Percentiles rank a stretch among this genome's conserved stretches.
Conservation (phyloP, 176 grass and related monocot species). For the Pharus latifolius region DNA sequence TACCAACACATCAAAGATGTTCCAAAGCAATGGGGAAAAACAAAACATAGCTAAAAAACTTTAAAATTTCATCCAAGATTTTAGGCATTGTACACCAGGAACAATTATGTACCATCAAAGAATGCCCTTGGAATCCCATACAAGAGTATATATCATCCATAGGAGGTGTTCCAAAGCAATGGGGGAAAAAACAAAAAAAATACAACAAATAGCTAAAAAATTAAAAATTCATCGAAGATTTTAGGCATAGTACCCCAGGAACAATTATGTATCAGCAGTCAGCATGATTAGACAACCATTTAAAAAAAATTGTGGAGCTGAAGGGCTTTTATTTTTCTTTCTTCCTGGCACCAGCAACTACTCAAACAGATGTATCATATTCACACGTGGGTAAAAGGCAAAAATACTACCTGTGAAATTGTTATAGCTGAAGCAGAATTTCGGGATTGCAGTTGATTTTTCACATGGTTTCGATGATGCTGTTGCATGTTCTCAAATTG, state of each 20-base stretch:
- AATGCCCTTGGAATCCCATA: no score
- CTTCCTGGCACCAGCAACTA: neutral
- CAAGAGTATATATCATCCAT: no score
- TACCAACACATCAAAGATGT: no score
- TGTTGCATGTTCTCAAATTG: constrained; percentile 67
- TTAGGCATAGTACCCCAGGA: neutral
- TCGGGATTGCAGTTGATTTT: constrained; percentile 35
- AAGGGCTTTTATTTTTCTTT: neutral
- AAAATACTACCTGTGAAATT: constrained; percentile 33
- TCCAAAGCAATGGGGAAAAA: no score
- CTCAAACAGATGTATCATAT: neutral
- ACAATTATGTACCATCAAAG: no score
- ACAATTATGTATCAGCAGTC: neutral
- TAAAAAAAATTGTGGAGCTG: neutral
- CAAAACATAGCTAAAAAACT: no score
- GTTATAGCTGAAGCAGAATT: constrained; percentile 28
- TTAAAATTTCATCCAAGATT: no score
- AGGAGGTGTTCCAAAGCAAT: no score
- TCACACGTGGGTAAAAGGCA: neutral
- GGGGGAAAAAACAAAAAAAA: neutral
- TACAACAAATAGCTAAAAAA: no score
- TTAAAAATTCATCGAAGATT: no score
- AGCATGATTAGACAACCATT: neutral
- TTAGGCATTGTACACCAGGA: no score
- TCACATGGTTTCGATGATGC: constrained; percentile 53